phyloP scores from a whole-genome alignment of 129 eudicot genomes.

The Dittrichia graveolens region DNA sequence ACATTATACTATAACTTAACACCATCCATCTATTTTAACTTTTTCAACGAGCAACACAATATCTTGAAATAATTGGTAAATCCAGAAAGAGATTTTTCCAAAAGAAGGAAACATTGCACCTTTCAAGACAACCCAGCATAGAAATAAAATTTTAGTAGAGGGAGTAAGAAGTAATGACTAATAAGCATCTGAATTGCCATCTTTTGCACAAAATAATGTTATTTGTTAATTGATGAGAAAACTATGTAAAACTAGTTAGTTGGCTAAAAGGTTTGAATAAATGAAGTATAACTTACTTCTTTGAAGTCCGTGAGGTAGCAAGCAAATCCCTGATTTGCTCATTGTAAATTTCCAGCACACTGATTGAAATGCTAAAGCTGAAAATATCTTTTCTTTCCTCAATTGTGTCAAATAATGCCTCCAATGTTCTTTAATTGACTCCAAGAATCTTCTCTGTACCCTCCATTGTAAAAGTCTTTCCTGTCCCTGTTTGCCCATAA shows the following conservation, averaged over 20 bases:
- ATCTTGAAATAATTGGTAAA: too few relatives aligned
- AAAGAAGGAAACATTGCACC: neutral
- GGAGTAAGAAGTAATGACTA: neutral
- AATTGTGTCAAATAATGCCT: slow-evolving; percentile 35
- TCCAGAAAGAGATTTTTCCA: too few relatives aligned
- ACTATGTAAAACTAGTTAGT: neutral
- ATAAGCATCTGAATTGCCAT: neutral
- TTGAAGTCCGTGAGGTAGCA: slow-evolving; percentile 40
- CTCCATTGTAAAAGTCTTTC: slow-evolving; percentile 59
- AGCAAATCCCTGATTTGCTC: slow-evolving; percentile 52
- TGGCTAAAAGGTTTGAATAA: neutral
- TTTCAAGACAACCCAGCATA: neutral
- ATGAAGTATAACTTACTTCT: slow-evolving; percentile 35
- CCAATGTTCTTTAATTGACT: slow-evolving; percentile 48
- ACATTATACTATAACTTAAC: too few relatives aligned
- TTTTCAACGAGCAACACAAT: too few relatives aligned
- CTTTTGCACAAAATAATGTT: slow-evolving; percentile 1
- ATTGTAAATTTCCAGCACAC: slow-evolving; percentile 53
- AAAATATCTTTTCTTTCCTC: slow-evolving; percentile 43
- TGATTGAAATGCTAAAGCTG: slow-evolving; percentile 36
- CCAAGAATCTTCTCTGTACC: slow-evolving; percentile 49
- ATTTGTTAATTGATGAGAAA: slow-evolving; percentile 5
- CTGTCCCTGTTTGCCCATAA: slow-evolving; percentile 54
- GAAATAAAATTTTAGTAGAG: neutral
- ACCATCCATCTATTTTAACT: too few relatives aligned